Evolutionary conservation across 2,329 filamentous ascomycete species (phyloP), one percentile per base, ranked within the genome.

Genomic region (Beauveria asiatica): DNA sequence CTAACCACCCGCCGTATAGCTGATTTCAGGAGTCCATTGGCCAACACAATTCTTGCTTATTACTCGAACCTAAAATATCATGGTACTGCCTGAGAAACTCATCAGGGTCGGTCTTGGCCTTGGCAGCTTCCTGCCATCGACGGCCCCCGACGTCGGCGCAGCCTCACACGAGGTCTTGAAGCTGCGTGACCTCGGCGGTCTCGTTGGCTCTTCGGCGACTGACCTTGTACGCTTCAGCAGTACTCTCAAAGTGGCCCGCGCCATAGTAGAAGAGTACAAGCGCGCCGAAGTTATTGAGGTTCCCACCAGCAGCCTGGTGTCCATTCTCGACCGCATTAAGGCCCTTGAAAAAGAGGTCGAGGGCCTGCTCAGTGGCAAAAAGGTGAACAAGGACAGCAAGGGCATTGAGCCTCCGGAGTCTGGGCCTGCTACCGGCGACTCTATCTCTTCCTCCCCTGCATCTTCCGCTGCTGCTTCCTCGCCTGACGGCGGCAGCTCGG

Each of bases 311-410:
- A 64, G 65, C 21, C 51, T 73, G 6, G 52, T 65, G 5, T 63
- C 65, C 30, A 67, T 73, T 21, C 63, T 73, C 6, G 60, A 65
- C 45, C 69, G 70, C 59, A 66, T 73, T 51, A 64, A 67, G 41
- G 58, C 44, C 2, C 64, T 72, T 1, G 65, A 71, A 57, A 60
- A 65, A 19, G 66, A 73, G 62, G 68, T 72, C 17, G 58, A 62
- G 23, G 62, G 45, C 19, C 63, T 72, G 65, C 51, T 73, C 37
- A 52, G 60, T 30, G 52, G 62, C 23, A 54, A 62, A 52, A 48
- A 55, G 11, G 56, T 59, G 17, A 44, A 33, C 46, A 37, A 33
- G 7, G 27, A 25, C 56, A 45, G 25, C 37, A 52, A 59, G 8
- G 39, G n/a, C 1, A 45, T 59, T 21, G 46, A 59, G 2, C 3